These are phyloP conservation scores for Tetradesmus obliquus DNA, from an alignment of 139 green algal genomes.

Conservation along the genomic window DNA sequence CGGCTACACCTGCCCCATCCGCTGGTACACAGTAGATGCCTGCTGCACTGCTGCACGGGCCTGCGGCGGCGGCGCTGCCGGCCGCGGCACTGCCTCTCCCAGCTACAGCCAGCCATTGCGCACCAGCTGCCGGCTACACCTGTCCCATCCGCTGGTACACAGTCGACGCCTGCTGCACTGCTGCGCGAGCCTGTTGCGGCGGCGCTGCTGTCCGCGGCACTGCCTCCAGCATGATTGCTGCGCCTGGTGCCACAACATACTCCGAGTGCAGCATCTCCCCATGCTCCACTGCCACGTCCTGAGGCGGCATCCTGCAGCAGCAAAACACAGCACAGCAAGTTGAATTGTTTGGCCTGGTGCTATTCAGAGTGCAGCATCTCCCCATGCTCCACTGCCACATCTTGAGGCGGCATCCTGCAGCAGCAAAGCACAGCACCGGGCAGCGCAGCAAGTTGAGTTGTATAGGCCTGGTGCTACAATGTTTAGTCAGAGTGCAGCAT, in stretches of 20 bases:
- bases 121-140: not conserved
- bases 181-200: not conserved
- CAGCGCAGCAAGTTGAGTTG: not conserved
- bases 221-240: conserved; percentile 41
- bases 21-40: conserved; percentile 1
- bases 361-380: conserved; percentile 42
- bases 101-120: not conserved
- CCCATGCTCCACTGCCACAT: not conserved
- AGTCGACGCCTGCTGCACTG: conserved; percentile 1
- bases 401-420: conserved; percentile 3
- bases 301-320: conserved; percentile 4
- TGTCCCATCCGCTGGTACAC: conserved; percentile 25
- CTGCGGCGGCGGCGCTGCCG: not conserved
- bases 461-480: conserved; percentile 21
- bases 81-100: conserved; percentile 7
- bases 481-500: conserved; percentile 43
- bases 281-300: conserved; percentile 4
- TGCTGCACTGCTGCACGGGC: not conserved
- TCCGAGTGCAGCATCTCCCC: conserved; percentile 39
- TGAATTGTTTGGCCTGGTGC: conserved; percentile 14
- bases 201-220: conserved; percentile 4
- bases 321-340: not conserved
- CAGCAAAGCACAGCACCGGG: too few species aligned
- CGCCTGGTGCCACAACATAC: conserved; percentile 39
- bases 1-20: not conserved